Evolutionary conservation across 768 basidiomycete genomes (phyloP), one percentile per base, ranked within the genome.

Genomic region (Trametes punicea): DNA sequence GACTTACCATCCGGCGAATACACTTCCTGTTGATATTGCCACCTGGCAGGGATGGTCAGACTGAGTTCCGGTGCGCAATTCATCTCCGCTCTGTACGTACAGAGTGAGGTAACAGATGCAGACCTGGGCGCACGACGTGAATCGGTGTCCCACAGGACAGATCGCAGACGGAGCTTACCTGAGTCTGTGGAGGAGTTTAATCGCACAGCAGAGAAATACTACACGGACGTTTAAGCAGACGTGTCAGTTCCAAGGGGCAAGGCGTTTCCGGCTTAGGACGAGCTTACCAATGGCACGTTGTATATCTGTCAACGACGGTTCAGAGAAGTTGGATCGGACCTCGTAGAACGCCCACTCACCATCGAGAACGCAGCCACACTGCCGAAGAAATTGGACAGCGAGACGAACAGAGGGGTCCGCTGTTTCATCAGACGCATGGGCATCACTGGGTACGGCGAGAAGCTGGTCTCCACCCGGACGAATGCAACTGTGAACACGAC

Each of bases 91-190:
- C 3, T 51, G 62, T 38, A 60, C 84, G 70, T 73, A 93, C 88
- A 31, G 91, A 92, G 73, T 96, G 94, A 21, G 95, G 93, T 33
- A 98, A 73, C 20, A 99, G 73, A 73, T 95, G 95, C 26, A 89
- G 75, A 26, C 90, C 90, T 90, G 63, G n/a, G 13, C 30, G 23
- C 10, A 30, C 34, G 15, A n/a, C 34, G 34, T 15, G 34, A 53
- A 18, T 13, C 25, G 26, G 27, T 11, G 26, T 16, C 10, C 54
- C 20, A 42, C 20, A 11, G 23, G 21, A 18, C 41, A 51, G n/a
- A 46, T 11, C 27, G 33, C 21, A 55, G 61, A 38, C 49, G 49
- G 18, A 50, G 69, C 81, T 50, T 67, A 84, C 93, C 93, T 51
- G 94, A 80, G 56, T 78, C 76, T 40, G 86, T 81, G 21, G 93